Conservation (phyloP, 768 basidiomycete species). For the Termitomyces sp. region DNA sequence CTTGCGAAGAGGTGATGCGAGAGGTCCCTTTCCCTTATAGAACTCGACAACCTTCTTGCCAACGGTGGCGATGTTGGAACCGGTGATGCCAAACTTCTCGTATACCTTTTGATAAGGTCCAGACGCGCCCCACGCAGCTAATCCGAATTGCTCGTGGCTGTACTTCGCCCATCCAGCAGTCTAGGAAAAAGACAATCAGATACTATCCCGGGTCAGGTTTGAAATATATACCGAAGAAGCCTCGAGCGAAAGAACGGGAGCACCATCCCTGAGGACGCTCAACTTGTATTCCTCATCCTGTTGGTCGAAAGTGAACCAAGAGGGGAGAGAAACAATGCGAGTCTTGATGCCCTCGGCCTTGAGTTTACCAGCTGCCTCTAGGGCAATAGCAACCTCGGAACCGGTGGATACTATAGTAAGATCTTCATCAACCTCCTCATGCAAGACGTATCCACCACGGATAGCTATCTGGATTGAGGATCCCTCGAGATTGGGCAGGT, state of each 20-base stretch:
- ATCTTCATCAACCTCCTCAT: conserved; percentile 75
- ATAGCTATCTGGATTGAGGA: conserved; percentile 80
- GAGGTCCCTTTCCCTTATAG: conserved; percentile 76
- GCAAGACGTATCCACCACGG: conserved; percentile 86
- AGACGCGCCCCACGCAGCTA: conserved; percentile 78
- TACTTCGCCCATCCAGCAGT: conserved; percentile 87
- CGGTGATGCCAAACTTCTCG: conserved; percentile 85
- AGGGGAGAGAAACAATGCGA: conserved; percentile 84
- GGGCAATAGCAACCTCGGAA: conserved; percentile 82
- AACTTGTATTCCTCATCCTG: conserved; percentile 77
- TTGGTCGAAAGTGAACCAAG: conserved; percentile 83
- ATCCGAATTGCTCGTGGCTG: conserved; percentile 84
- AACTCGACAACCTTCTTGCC: conserved; percentile 84
- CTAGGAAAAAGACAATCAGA: conserved; percentile 18
- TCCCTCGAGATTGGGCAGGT: conserved; percentile 87
- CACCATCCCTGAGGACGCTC: conserved; percentile 82
- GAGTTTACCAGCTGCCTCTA: conserved; percentile 83
- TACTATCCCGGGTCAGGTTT: conserved; percentile 5
- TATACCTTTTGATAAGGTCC: conserved; percentile 90
- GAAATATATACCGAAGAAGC: conserved; percentile 47
- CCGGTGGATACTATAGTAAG: conserved; percentile 88
- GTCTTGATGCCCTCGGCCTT: conserved; percentile 72
- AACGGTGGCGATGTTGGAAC: conserved; percentile 68
- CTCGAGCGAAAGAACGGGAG: conserved; percentile 86
- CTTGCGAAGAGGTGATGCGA: conserved; percentile 73